These are phyloP conservation scores for Delitschia confertaspora DNA, from an alignment of 495 filamentous ascomycete genomes.

Conservation along the genomic window DNA sequence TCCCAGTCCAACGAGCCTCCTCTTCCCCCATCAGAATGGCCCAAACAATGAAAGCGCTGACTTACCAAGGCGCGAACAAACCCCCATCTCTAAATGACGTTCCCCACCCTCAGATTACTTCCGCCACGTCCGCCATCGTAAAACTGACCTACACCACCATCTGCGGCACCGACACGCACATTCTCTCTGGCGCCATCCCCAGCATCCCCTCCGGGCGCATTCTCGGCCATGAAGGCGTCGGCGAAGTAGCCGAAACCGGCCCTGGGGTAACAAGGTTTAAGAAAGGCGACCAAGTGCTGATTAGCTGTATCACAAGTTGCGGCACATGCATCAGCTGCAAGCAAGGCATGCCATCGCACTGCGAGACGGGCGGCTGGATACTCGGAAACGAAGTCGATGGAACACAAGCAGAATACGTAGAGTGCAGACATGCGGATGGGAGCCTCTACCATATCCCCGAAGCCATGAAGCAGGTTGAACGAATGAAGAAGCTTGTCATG, in stretches of 20 bases:
- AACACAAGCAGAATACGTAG: conserved; percentile 45
- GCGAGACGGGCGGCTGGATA: conserved; percentile 38
- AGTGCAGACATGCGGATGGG: conserved; percentile 40
- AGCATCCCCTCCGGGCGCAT: conserved; percentile 19
- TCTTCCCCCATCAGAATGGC: no score
- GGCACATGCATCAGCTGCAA: conserved; percentile 38
- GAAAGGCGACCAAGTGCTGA: conserved; percentile 38
- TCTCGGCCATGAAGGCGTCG: conserved; percentile 30
- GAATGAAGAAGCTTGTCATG: conserved; percentile 35
- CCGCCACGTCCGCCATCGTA: conserved; percentile 25
- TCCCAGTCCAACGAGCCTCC: no score
- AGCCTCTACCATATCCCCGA: conserved; percentile 37
- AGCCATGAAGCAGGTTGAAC: conserved; percentile 36
- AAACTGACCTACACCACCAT: conserved; percentile 35
- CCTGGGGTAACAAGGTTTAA: conserved; percentile 26
- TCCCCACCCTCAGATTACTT: conserved; percentile 7
- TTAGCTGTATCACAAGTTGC: conserved; percentile 38
- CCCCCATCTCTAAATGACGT: conserved; percentile 4
- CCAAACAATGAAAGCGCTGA: conserved; percentile 29
- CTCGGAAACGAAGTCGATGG: conserved; percentile 42
- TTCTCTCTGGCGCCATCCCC: conserved; percentile 34
- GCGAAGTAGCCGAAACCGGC: conserved; percentile 22
- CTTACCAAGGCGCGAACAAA: conserved; percentile 15
- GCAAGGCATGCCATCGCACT: conserved; percentile 35
- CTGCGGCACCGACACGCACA: conserved; percentile 40